phyloP scores from a whole-genome alignment of 192 early-diverging fungal genomes.

The Geranomyces michiganensis region DNA sequence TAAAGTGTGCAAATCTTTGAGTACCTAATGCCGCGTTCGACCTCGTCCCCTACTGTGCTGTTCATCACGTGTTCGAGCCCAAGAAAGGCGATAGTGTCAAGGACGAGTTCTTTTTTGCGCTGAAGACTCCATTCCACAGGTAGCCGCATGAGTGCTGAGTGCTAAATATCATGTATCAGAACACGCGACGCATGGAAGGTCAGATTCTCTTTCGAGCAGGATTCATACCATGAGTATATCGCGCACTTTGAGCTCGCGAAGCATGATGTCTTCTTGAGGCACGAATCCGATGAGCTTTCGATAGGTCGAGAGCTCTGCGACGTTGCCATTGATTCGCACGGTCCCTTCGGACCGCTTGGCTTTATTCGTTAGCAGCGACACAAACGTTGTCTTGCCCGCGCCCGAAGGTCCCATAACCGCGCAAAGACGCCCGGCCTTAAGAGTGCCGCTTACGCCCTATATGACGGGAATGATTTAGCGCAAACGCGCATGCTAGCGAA shows the following conservation, averaged over 20 bases:
- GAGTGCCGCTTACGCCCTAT: conserved; percentile 58
- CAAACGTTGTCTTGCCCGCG: conserved; percentile 62
- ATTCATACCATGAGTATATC: conserved; percentile 53
- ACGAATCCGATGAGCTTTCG: conserved; percentile 74
- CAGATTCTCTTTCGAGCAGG: neutral
- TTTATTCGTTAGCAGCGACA: conserved; percentile 68
- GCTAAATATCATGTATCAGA: conserved; percentile 20
- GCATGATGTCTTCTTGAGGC: conserved; percentile 73
- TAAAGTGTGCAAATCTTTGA: too few species aligned
- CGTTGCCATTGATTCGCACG: conserved; percentile 60
- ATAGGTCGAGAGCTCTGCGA: conserved; percentile 62
- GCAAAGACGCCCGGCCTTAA: conserved; percentile 58
- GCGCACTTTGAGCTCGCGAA: conserved; percentile 68
- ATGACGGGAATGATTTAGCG: neutral
- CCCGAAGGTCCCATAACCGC: conserved; percentile 63
- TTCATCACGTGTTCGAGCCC: conserved; percentile 58
- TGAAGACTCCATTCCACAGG: conserved; percentile 43
- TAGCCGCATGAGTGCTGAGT: conserved; percentile 70
- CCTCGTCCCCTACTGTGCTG: conserved; percentile 64
- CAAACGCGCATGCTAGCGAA: neutral
- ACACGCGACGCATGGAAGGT: neutral
- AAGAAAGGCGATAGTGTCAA: conserved; percentile 60
- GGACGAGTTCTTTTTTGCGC: conserved; percentile 58
- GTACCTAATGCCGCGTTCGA: conserved; percentile 57
- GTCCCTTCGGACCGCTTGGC: conserved; percentile 54